Percentiles rank a stretch among this genome's conserved stretches.
Evolutionary conservation across 1,284 basidiomycete species (phyloP).

Genomic region (Ceratobasidium sp.): DNA sequence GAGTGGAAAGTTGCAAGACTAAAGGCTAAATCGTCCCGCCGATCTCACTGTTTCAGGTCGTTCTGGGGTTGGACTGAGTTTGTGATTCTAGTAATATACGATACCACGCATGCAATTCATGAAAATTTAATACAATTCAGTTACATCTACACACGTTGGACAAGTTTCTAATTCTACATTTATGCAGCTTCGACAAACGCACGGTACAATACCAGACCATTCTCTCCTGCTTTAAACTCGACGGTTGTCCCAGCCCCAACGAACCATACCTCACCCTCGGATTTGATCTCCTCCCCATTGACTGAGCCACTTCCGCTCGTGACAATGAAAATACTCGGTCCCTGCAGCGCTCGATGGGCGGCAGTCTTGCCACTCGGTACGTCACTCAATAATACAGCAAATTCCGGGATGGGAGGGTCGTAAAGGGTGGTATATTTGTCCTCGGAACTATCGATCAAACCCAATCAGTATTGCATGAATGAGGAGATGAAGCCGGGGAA

Average conservation of each 20-base stretch:
- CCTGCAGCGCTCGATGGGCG: conserved; percentile 67
- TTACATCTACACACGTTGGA: too few species aligned
- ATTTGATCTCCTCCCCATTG: conserved; percentile 55
- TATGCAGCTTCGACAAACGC: conserved; percentile 67
- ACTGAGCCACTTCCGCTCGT: conserved; percentile 70
- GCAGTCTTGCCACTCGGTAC: conserved; percentile 59
- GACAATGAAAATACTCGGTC: conserved; percentile 85
- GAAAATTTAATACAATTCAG: too few species aligned
- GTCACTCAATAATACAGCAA: conserved; percentile 78
- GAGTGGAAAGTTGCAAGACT: conserved; percentile 55
- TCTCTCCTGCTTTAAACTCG: conserved; percentile 53
- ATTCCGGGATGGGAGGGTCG: conserved; percentile 94
- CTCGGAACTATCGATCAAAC: conserved; percentile 36
- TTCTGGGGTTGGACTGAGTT: too few species aligned
- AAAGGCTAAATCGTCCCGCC: background rate
- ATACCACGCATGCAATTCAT: too few species aligned
- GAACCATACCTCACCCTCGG: conserved; percentile 81
- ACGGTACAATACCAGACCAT: conserved; percentile 68
- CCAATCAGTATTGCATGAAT: conserved; percentile 34
- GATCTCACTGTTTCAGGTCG: background rate
- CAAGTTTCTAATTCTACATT: too few species aligned
- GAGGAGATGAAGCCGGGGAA: background rate
- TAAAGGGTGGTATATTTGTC: conserved; percentile 63
- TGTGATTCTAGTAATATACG: background rate
- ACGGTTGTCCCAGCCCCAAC: conserved; percentile 75